Conservation (phyloP, 2,329 filamentous ascomycete species). For the Acephala macrosclerotiorum region DNA sequence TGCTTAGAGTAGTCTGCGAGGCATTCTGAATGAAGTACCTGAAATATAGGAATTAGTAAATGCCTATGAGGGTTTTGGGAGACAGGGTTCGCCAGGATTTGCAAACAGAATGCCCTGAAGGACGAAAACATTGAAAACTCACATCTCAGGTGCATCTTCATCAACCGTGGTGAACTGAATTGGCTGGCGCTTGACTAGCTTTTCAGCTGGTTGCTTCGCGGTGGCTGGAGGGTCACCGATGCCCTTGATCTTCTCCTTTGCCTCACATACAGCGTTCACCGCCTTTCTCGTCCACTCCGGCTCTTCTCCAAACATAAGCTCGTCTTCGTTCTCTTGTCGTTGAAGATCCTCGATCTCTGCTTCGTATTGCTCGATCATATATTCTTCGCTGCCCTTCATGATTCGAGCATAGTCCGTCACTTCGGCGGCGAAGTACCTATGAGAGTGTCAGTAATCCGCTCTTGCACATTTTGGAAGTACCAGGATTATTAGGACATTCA, state of each 20-base stretch:
- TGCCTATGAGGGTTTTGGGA: too few species aligned
- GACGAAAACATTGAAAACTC: too few species aligned
- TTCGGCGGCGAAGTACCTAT: constrained; percentile 94
- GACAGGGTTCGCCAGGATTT: too few species aligned
- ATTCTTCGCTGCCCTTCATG: constrained; percentile 91
- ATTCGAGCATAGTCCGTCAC: constrained; percentile 94
- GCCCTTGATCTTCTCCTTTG: constrained; percentile 76
- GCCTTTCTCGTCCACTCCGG: constrained; percentile 93
- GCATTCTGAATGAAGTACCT: constrained; percentile 55
- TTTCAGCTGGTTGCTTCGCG: constrained; percentile 56
- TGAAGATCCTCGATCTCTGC: constrained; percentile 78
- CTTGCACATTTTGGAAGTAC: too few species aligned
- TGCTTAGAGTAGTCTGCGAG: constrained; percentile 51
- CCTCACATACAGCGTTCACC: constrained; percentile 73
- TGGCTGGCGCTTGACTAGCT: constrained; percentile 54
- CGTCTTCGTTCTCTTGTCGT: constrained; percentile 85
- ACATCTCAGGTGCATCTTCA: constrained; percentile 56
- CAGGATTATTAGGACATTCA: too few species aligned
- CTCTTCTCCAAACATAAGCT: constrained; percentile 90
- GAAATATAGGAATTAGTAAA: too few species aligned
- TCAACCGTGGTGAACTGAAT: constrained; percentile 56
- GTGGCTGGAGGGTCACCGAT: constrained; percentile 70
- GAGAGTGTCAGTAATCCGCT: constrained; percentile 60
- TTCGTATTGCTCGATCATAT: constrained; percentile 84
- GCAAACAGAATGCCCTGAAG: too few species aligned